Evolutionary conservation across 2,329 filamentous ascomycete species (phyloP), one percentile per base, ranked within the genome.

Genomic region (Ophiocordyceps camponoti-saundersi): DNA sequence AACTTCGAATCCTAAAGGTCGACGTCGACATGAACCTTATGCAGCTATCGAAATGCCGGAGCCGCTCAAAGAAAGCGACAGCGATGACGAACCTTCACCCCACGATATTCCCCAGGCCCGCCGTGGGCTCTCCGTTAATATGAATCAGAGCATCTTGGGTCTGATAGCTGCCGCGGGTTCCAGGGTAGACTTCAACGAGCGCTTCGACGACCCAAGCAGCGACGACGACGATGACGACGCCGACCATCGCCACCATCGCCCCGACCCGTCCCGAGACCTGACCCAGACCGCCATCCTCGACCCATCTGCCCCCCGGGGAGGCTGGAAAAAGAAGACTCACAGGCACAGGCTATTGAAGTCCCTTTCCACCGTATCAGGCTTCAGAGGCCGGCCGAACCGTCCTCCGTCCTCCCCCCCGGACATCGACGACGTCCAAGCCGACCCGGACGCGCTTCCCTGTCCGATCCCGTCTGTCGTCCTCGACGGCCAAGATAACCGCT

Each of bases 81-180:
- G 73, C 49, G 65, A 65, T n/a, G 64, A 60, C 30, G 71, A 73
- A 43, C 69, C 75, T 53, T 49, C 50, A 7, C 51, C 48, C 23
- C 49, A 48, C 36, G 69, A 73, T 36, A 63, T 70, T 42, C 53
- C 63, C 5, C 62, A 68, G 2, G 60, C 56, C 10, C 66, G 69
- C 48, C 65, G 64, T 36, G 63, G 67, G 15, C 66, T 74, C 60
- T 72, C 74, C 49, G 69, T 77, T 64, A 86, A 88, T 57, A 86
- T 94, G 80, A 92, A 95, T 63, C 89, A 95, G 69, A 93, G 86
- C 53, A 81, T 96, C 47, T 94, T 95, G 61, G 88, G 87, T 47
- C 77, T 96, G 65, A 89, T 96, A 53, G 85, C 89, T 7, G 86
- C 87, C 16, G 87, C 87, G 36, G 86, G 88, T 7, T 89, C 86